phyloP scores from a whole-genome alignment of 495 filamentous ascomycete species.

The Penicillium macrosclerotiorum region DNA sequence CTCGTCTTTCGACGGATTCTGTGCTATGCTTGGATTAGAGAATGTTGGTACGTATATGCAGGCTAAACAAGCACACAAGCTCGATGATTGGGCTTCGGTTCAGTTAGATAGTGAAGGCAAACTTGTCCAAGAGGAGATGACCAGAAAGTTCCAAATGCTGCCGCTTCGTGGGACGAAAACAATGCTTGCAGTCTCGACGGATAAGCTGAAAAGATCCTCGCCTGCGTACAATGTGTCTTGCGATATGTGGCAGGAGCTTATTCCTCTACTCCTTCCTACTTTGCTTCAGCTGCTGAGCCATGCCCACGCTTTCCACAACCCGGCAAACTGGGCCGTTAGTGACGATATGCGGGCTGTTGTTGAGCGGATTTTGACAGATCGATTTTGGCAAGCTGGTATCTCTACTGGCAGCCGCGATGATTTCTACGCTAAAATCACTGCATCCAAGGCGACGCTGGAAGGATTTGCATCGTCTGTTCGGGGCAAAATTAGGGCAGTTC shows the following conservation, averaged over 20 bases:
- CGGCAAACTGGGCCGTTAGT: conserved; percentile 80
- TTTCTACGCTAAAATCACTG: conserved; percentile 87
- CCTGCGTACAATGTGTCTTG: conserved; percentile 67
- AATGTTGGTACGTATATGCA: conserved; percentile 78
- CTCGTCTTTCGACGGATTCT: conserved; percentile 76
- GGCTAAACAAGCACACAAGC: conserved; percentile 65
- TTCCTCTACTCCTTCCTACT: conserved; percentile 81
- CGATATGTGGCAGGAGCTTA: conserved; percentile 75
- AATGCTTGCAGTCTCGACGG: conserved; percentile 83
- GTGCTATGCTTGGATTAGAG: conserved; percentile 71
- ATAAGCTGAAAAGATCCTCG: conserved; percentile 73
- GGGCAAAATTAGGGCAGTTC: conserved; percentile 80
- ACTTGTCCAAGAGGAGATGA: conserved; percentile 70
- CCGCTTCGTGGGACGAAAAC: conserved; percentile 86
- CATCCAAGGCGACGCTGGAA: conserved; percentile 85
- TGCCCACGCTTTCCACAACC: conserved; percentile 92
- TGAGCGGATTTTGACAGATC: conserved; percentile 82
- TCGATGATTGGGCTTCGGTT: conserved; percentile 79
- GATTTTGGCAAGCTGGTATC: conserved; percentile 98
- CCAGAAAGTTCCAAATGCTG: conserved; percentile 63
- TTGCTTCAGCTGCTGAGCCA: conserved; percentile 83
- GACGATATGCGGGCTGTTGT: conserved; percentile 75
- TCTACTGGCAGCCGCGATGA: conserved; percentile 92
- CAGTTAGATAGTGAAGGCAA: conserved; percentile 77
- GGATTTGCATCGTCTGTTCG: conserved; percentile 91